These are phyloP conservation scores for Xylaria venustula DNA, from an alignment of 495 filamentous ascomycete genomes.

Conservation along the genomic window DNA sequence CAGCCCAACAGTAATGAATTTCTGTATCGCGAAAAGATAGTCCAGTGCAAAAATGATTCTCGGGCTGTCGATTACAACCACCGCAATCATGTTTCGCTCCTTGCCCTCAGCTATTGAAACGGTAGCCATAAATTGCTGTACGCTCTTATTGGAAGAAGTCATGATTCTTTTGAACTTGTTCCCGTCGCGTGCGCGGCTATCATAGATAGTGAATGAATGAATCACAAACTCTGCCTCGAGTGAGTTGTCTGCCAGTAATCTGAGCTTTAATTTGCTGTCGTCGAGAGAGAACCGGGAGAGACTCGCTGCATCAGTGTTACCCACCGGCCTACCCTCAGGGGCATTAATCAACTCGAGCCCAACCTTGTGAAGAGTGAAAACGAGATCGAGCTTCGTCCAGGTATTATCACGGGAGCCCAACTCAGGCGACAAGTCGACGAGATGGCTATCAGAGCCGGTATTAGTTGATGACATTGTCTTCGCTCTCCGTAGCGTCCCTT, in stretches of 20 bases:
- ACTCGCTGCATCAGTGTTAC: conserved; percentile 74
- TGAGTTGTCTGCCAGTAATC: conserved; percentile 92
- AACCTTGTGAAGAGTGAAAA: conserved; percentile 85
- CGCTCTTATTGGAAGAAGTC: conserved; percentile 89
- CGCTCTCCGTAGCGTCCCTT: conserved; percentile 44
- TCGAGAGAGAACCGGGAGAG: conserved; percentile 92
- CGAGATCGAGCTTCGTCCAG: conserved; percentile 92
- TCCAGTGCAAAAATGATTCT: conserved; percentile 92
- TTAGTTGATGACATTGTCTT: conserved; percentile 46
- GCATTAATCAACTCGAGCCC: conserved; percentile 85
- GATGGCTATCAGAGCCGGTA: conserved; percentile 37
- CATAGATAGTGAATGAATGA: conserved; percentile 90
- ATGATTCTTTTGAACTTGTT: conserved; percentile 99
- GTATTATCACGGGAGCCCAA: conserved; percentile 60
- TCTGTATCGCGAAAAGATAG: conserved; percentile 86
- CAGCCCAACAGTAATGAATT: conserved; percentile 69
- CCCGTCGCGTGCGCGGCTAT: conserved; percentile 78
- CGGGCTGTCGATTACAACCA: conserved; percentile 94
- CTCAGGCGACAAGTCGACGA: conserved; percentile 63
- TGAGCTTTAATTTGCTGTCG: conserved; percentile 83
- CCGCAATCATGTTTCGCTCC: conserved; percentile 80
- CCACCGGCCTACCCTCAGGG: conserved; percentile 69
- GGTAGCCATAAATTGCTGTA: conserved; percentile 97
- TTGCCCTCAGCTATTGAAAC: conserved; percentile 86
- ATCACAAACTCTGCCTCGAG: conserved; percentile 92